These are phyloP conservation scores for Meredithiella fracta DNA, from an alignment of 2,329 filamentous ascomycete species.

Conservation along the genomic window DNA sequence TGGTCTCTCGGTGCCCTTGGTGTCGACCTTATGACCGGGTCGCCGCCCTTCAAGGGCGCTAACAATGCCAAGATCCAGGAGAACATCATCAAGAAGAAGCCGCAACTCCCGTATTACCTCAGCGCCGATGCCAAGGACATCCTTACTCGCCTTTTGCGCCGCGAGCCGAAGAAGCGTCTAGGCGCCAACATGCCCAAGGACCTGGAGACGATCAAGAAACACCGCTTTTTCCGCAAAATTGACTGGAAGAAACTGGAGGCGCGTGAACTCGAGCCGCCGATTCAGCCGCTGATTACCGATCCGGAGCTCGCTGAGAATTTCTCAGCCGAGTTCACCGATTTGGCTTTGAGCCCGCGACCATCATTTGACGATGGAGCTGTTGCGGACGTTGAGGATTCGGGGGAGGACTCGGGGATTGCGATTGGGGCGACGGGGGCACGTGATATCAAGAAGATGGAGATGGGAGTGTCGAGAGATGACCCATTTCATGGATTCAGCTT, in stretches of 20 bases:
- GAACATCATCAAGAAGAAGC: slow-evolving; percentile 87
- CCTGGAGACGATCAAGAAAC: slow-evolving; percentile 67
- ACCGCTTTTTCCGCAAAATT: slow-evolving; percentile 93
- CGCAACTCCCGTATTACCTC: slow-evolving; percentile 77
- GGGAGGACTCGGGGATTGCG: background rate
- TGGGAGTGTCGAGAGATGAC: slow-evolving; percentile 31
- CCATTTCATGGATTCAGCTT: slow-evolving; percentile 50
- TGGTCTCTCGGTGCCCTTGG: slow-evolving; percentile 92
- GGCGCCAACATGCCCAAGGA: slow-evolving; percentile 83
- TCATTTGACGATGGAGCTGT: slow-evolving; percentile 18
- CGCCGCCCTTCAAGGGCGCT: slow-evolving; percentile 74
- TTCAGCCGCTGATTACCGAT: slow-evolving; percentile 85
- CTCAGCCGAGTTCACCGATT: slow-evolving; percentile 72
- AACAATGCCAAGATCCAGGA: slow-evolving; percentile 93
- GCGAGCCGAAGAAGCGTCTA: slow-evolving; percentile 80
- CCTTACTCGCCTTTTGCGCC: slow-evolving; percentile 73
- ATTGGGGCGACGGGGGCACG: background rate
- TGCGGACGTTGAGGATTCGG: slow-evolving; percentile 13
- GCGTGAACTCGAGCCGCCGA: slow-evolving; percentile 72
- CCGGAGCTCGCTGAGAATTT: slow-evolving; percentile 96
- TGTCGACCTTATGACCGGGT: slow-evolving; percentile 82
- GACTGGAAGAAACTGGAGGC: slow-evolving; percentile 79
- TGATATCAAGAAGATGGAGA: slow-evolving; percentile 20
- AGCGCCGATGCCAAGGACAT: slow-evolving; percentile 86
- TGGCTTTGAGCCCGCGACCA: slow-evolving; percentile 53